phyloP scores from a whole-genome alignment of 495 filamentous ascomycete genomes.

The Penicillium turbatum region DNA sequence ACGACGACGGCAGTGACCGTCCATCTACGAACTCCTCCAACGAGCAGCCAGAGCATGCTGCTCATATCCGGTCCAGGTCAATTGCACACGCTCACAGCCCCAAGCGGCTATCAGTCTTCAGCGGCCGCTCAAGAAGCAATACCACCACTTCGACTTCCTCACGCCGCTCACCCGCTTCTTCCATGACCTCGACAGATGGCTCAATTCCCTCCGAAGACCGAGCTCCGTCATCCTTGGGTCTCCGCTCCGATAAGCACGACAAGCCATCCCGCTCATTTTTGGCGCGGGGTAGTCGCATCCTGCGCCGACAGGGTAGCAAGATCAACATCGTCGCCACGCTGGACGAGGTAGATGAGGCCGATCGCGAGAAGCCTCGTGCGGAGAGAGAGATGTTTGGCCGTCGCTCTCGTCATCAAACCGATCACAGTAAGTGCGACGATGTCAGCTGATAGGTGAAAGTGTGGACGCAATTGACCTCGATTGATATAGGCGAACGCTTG shows the following conservation, averaged over 20 bases:
- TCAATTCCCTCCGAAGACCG: conserved; percentile 29
- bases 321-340: conserved; percentile 46
- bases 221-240: conserved; percentile 25
- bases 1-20: conserved; percentile 32
- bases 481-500: conserved; percentile 31
- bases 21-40: conserved; percentile 37
- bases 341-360: conserved; percentile 43
- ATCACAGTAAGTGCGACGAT: conserved; percentile 30
- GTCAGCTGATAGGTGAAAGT: neutral
- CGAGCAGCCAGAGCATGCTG: conserved; percentile 36
- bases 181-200: conserved; percentile 38
- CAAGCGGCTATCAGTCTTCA: conserved; percentile 42
- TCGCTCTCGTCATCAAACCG: conserved; percentile 28
- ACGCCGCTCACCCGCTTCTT: conserved; percentile 36
- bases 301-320: conserved; percentile 50
- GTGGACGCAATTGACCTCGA: conserved; percentile 4
- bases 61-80: conserved; percentile 42
- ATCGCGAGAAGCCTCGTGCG: conserved; percentile 32
- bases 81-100: conserved; percentile 39
- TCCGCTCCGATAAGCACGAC: conserved; percentile 35
- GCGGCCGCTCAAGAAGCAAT: conserved; percentile 43
- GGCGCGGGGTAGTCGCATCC: conserved; percentile 47
- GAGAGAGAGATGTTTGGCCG: conserved; percentile 38
- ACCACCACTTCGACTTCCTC: conserved; percentile 41
- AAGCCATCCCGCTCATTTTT: conserved; percentile 43